phyloP scores from a whole-genome alignment of 345 rosid genomes.

The Aethionema arabicum region DNA sequence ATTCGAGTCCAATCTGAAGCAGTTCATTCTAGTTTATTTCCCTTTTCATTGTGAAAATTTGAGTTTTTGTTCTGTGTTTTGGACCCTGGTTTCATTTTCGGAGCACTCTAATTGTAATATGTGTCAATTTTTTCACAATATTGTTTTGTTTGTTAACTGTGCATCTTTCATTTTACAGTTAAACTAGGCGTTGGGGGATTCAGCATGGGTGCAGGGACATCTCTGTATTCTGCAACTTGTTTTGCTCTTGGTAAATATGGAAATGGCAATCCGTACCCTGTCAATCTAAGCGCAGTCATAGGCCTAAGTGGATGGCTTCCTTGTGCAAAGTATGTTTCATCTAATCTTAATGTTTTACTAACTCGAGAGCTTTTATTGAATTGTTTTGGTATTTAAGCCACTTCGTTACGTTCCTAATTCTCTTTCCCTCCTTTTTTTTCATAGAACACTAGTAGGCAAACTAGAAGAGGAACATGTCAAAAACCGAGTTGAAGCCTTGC shows the following conservation, averaged over 20 bases:
- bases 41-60: not conserved
- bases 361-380: not conserved
- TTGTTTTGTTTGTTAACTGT: not conserved
- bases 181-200: conserved; percentile 97
- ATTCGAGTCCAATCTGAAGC: too few relatives aligned
- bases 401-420: not conserved
- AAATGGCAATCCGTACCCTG: conserved; percentile 69
- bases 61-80: not conserved
- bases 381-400: not conserved
- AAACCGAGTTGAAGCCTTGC: conserved; percentile 71
- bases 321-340: conserved; percentile 68
- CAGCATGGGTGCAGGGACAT: conserved; percentile 98
- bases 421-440: conserved; percentile 3
- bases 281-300: conserved; percentile 69
- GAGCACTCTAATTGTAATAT: not conserved
- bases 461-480: conserved; percentile 53
- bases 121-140: not conserved
- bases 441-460: conserved; percentile 65
- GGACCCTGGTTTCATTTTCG: conserved; percentile 10
- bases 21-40: not conserved
- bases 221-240: conserved; percentile 84
- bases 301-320: conserved; percentile 99
- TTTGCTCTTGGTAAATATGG: conserved; percentile 64
- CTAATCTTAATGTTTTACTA: not conserved
- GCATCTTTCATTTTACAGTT: conserved; percentile 41